Evolutionary conservation across 108 stramenopile genomes (phyloP).

Genomic region (Fragilaria crotonensis): DNA sequence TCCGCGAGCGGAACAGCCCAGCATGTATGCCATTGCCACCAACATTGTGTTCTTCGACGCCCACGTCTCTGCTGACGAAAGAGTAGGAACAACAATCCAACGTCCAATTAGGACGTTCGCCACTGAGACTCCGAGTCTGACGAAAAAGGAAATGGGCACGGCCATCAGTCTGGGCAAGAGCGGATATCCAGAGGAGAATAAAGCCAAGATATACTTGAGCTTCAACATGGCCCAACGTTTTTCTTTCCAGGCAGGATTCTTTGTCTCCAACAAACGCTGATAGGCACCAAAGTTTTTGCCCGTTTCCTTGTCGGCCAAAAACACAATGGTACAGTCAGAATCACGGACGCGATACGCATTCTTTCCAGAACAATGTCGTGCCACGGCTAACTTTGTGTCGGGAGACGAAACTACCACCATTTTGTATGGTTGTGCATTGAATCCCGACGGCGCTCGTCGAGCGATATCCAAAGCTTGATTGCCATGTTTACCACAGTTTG

Average conservation of each 20-base stretch:
- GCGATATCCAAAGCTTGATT: constrained; percentile 37
- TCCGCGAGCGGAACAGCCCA: constrained; percentile 72
- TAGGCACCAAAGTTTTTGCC: constrained; percentile 35
- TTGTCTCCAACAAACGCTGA: constrained; percentile 20
- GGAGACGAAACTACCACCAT: constrained; percentile 55
- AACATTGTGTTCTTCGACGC: constrained; percentile 86
- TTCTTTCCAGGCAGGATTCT: constrained; percentile 8
- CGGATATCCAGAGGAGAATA: constrained; percentile 75
- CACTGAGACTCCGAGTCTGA: constrained; percentile 44
- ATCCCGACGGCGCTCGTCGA: constrained; percentile 71
- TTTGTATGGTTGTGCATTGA: constrained; percentile 89
- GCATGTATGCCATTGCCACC: constrained; percentile 83
- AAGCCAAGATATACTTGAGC: constrained; percentile 35
- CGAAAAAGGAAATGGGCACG: constrained; percentile 47
- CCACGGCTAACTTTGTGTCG: constrained; percentile 45
- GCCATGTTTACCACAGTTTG: constrained; percentile 35
- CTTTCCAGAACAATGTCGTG: constrained; percentile 64
- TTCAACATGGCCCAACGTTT: constrained; percentile 21
- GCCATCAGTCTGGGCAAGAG: constrained; percentile 44
- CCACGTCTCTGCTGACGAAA: constrained; percentile 78
- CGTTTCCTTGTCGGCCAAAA: constrained; percentile 73
- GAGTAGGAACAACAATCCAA: constrained; percentile 53
- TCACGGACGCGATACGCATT: constrained; percentile 85
- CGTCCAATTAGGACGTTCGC: constrained; percentile 26
- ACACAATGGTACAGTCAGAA: constrained; percentile 86